Base-by-base conservation (phyloP, 2,329 filamentous ascomycete genomes). In the Gremmenia infestans region DNA sequence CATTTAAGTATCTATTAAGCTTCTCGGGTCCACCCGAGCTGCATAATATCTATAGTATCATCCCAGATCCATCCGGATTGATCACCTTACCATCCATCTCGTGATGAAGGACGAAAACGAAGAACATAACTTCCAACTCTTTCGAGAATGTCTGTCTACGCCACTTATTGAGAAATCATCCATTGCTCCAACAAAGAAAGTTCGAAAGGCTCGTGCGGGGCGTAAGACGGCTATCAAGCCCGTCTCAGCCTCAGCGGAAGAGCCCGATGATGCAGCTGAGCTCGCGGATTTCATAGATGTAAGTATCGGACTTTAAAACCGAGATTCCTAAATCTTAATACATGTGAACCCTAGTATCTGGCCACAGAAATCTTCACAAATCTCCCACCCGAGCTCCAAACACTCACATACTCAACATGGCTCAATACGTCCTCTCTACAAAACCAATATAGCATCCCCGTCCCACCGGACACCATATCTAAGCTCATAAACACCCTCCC, bases 141-240 rank as follows among this genome's bases (percentile, higher is more conserved):
- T 94, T 71, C 79, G 87, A 53, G 90, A 94, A 65, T 89, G 82
- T 67, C 75, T 94, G 58, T 88, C 88, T 8, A 81, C 82, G 15
- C 78, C 83, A 0, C 76, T 94, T 12, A 81, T 93, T 52, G 81
- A 83, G 50, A 82, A 79, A 57, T 79, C 85, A 12, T 72, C 79
- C 4, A 67, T 56, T 11, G 70, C 72, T 9, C 66, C 74, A 25
- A 59, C 70, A 23, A 76, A 74, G 58, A 57, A 54, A 25, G 79
- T 53, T 25, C 78, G 59, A 76, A 78, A 56, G 77, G 75, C 58
- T 19, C 43, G 58, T 35, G 54, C 22, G 19, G 56, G 59, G 23
- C 58, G 62, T 19, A 64, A 64, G 40, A 61, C 52, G 22, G 61
- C 60, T 3, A 65, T 64, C 15, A 68, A 65, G 45, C 55, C 60